Evolutionary conservation across 2,329 filamentous ascomycete species (phyloP).

Genomic region (Colletotrichum incanum): DNA sequence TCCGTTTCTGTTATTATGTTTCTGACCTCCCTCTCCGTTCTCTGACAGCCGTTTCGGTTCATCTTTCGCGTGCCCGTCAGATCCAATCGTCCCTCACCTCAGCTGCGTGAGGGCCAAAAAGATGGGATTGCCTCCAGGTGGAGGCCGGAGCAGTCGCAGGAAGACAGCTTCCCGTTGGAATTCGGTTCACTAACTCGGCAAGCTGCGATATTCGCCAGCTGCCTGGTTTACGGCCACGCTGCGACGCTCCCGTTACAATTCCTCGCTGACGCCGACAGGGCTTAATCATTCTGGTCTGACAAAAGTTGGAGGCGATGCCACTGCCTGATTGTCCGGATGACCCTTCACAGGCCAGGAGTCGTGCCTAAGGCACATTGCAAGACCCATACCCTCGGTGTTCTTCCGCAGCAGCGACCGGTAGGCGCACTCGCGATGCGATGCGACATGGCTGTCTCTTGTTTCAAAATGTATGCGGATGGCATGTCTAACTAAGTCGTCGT

Average conservation of each 20-base stretch:
- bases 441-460: constrained; percentile 41
- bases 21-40: neutral
- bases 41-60: constrained; percentile 10
- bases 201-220: neutral
- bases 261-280: constrained; percentile 1
- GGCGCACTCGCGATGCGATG: constrained; percentile 28
- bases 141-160: neutral
- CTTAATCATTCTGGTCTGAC: neutral
- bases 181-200: neutral
- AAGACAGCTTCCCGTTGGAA: neutral
- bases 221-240: neutral
- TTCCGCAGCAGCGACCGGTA: constrained; percentile 29
- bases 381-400: constrained; percentile 38
- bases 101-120: neutral
- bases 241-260: neutral
- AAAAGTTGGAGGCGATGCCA: neutral
- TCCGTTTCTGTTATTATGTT: constrained; percentile 2
- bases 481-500: constrained; percentile 15
- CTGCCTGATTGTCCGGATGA: neutral
- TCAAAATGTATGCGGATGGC: constrained; percentile 32
- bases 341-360: neutral
- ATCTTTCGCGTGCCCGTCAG: neutral
- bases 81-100: neutral
- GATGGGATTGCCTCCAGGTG: neutral
- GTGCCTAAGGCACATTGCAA: constrained; percentile 24